Evolutionary conservation across 2,329 filamentous ascomycete genomes (phyloP), one percentile per base, ranked within the genome.

Genomic region (Trichoderma arundinaceum): DNA sequence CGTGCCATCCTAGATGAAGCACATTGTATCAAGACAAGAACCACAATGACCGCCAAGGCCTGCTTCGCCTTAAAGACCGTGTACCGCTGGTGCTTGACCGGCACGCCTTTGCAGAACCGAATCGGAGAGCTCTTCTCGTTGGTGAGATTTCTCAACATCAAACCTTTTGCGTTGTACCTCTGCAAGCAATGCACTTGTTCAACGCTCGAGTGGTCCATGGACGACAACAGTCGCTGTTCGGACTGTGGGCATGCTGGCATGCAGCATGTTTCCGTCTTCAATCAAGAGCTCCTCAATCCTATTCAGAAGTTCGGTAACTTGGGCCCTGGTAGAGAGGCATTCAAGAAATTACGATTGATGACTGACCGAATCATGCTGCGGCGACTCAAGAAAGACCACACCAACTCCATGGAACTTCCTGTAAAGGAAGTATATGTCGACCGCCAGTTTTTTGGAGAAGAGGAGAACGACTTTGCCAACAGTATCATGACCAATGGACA

Each of bases 51-150:
- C 12, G 95, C 95, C 22, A 96, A 92, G 77, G 94, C 95, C 46
- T 98, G 94, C 76, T 98, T 98, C 75, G 93, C 94, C 1, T 82
- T 99, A 48, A 89, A 93, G 67, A 91, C 91, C 17, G 88, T 86
- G 17, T 97, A 95, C 79, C 96, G 96, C 72, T 98, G 95, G 92
- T 99, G 95, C 75, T 83, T 99, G 66, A 95, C 92, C 15, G 95
- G 95, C 8, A 99, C 95, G 1, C 95, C 95, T 0, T 87, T 99
- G 1, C 95, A 99, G 77, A 99, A 98, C 74, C 90, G 94, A 61
- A 98, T 98, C 70, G 94, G 95, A 73, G 94, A 98, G 76, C 96
- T 97, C 77, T 97, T 98, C 79, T 98, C 94, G 0, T 82, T 98
- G 22, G 83, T 99, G 64, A 90, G 95, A 2, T 99, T 99, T 77